These are phyloP conservation scores for Termitomyces sp. DNA, from an alignment of 768 basidiomycete species.

Conservation along the genomic window DNA sequence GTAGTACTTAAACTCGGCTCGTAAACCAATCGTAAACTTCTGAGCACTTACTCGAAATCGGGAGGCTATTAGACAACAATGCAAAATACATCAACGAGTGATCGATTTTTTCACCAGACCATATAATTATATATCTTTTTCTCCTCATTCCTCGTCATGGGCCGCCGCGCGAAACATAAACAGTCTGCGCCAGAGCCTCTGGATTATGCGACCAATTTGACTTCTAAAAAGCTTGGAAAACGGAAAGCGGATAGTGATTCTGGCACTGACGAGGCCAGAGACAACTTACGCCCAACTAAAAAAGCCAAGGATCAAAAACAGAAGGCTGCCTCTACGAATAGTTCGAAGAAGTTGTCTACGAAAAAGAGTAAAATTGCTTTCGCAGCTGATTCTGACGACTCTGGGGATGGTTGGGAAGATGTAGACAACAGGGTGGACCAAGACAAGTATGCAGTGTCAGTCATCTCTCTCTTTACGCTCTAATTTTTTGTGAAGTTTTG, in stretches of 20 bases:
- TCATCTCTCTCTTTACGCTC: conserved; percentile 8
- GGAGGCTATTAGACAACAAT: conserved; percentile 17
- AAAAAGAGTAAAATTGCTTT: conserved; percentile 20
- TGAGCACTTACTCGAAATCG: background rate
- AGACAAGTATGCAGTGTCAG: conserved; percentile 15
- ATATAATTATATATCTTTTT: background rate
- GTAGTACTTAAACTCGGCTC: no score
- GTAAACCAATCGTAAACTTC: no score
- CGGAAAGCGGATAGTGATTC: conserved; percentile 57
- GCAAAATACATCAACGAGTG: conserved; percentile 21
- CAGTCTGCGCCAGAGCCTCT: conserved; percentile 69
- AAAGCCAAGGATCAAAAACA: conserved; percentile 40
- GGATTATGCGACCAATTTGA: conserved; percentile 36
- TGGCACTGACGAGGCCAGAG: conserved; percentile 30
- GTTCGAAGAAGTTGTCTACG: conserved; percentile 23
- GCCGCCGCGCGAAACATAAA: conserved; percentile 83
- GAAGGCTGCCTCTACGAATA: conserved; percentile 22
- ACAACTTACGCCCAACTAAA: conserved; percentile 40
- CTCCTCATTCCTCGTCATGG: conserved; percentile 46
- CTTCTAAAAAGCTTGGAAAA: conserved; percentile 65
- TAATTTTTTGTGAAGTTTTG: conserved; percentile 39
- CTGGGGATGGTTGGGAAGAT: conserved; percentile 62
- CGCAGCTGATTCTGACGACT: conserved; percentile 25
- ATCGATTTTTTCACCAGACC: conserved; percentile 21
- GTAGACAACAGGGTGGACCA: conserved; percentile 50